A percentile compares a stretch with the other conserved stretches of the same genome.
Conservation (phyloP, 176 grass and related monocot genomes). For the Eragrostis nindensis region DNA sequence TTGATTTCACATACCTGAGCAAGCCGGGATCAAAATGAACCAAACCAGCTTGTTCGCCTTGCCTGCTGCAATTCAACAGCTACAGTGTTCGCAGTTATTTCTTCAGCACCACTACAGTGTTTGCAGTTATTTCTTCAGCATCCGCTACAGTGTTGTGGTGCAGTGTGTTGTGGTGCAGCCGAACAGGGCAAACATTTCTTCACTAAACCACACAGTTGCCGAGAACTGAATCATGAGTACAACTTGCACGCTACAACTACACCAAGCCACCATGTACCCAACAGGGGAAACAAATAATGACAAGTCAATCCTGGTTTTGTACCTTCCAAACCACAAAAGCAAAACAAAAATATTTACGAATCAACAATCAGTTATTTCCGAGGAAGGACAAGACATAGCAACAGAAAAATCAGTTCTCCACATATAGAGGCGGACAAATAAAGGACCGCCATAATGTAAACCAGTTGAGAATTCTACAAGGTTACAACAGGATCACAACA, state of each 20-base stretch:
- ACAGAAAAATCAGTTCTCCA: not conserved
- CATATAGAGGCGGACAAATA: not conserved
- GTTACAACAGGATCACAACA: not conserved
- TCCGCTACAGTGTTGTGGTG: too few species aligned
- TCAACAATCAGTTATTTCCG: not conserved
- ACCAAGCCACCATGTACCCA: not conserved
- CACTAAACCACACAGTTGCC: not conserved
- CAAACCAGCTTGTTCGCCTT: too few species aligned
- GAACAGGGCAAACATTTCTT: too few species aligned
- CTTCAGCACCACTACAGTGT: too few species aligned
- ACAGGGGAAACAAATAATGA: not conserved
- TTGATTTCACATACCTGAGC: too few species aligned
- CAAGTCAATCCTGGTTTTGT: not conserved
- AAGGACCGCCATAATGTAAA: not conserved
- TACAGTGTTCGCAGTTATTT: too few species aligned
- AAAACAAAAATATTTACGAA: not conserved
- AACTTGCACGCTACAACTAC: not conserved
- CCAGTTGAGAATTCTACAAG: slow-evolving; percentile 7
- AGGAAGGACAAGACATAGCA: not conserved
- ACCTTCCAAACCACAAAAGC: not conserved
- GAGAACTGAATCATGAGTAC: not conserved
- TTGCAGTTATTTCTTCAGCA: too few species aligned
- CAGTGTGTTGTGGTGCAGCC: too few species aligned
- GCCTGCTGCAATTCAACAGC: too few species aligned
- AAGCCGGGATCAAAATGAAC: too few species aligned